phyloP scores from a whole-genome alignment of 208 protist species.

The Angomonas ambiguus region DNA sequence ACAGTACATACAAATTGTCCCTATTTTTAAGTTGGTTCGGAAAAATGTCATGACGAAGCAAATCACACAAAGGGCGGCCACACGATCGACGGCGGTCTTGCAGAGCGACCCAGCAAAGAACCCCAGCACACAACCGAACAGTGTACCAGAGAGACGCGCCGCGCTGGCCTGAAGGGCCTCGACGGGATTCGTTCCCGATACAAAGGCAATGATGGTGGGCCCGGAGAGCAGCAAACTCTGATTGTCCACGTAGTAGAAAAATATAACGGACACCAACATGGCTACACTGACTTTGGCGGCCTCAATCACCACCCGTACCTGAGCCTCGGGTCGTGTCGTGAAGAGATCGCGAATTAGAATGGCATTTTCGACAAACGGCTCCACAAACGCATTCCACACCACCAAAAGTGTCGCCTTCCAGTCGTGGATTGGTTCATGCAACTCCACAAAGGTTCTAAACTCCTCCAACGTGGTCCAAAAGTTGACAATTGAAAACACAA shows the following conservation, averaged over 20 bases:
- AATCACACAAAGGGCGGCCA: slow-evolving; percentile 55
- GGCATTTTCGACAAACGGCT: slow-evolving; percentile 42
- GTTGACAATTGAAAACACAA: slow-evolving; percentile 77
- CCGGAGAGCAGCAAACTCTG: slow-evolving; percentile 59
- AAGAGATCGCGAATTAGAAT: slow-evolving; percentile 35
- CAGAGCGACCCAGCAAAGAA: slow-evolving; percentile 65
- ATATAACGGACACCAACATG: slow-evolving; percentile 74
- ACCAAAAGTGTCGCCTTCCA: slow-evolving; percentile 29
- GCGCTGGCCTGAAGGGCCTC: slow-evolving; percentile 59
- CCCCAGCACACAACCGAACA: slow-evolving; percentile 66
- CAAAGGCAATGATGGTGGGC: slow-evolving; percentile 74
- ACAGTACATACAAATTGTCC: slow-evolving; percentile 58
- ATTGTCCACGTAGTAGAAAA: slow-evolving; percentile 64
- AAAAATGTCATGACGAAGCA: slow-evolving; percentile 73
- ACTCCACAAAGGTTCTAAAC: slow-evolving; percentile 32
- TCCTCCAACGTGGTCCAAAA: slow-evolving; percentile 62
- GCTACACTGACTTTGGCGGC: slow-evolving; percentile 70
- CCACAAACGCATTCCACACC: slow-evolving; percentile 23
- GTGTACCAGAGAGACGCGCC: slow-evolving; percentile 51
- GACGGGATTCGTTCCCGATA: slow-evolving; percentile 69
- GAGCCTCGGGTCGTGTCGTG: slow-evolving; percentile 24
- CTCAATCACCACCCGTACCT: slow-evolving; percentile 60
- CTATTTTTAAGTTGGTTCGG: slow-evolving; percentile 44
- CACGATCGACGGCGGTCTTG: slow-evolving; percentile 36
- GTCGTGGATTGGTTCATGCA: slow-evolving; percentile 16